Evolutionary conservation across 129 eudicot species (phyloP).

Genomic region (Daucus carota): DH1_v3.0 NC_030382.2:55533001-55533500

Average conservation of each 20-base stretch:
- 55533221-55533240: background rate
- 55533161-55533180: background rate
- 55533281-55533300: too few relatives aligned
- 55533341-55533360: too few relatives aligned
- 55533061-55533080: background rate
- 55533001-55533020: background rate
- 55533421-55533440: too few relatives aligned
- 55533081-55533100: background rate
- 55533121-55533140: background rate
- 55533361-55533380: too few relatives aligned
- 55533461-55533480: too few relatives aligned
- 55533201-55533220: background rate
- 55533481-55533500: background rate
- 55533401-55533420: too few relatives aligned
- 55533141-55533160: background rate
- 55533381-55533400: too few relatives aligned
- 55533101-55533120: background rate
- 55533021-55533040: background rate
- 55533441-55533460: too few relatives aligned
- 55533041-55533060: background rate
- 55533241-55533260: too few relatives aligned
- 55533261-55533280: too few relatives aligned
- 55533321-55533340: too few relatives aligned
- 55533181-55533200: background rate
- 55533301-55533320: too few relatives aligned